Base-by-base conservation (phyloP, 2,329 filamentous ascomycete genomes). In the Neurospora crassa region DNA sequence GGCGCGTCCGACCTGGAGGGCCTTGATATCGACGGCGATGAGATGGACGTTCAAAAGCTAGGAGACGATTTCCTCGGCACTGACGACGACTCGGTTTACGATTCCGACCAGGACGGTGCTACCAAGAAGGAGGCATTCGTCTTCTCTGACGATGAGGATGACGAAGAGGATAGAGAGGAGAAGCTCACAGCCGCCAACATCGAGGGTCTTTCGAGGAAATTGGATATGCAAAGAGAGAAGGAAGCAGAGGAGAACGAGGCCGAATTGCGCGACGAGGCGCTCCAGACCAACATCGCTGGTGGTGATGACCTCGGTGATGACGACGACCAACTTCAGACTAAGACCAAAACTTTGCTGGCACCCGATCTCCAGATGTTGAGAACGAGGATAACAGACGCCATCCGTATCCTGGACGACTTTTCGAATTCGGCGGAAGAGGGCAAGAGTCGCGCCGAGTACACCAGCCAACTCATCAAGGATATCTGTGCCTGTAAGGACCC, bases 111-210 rank as follows among this genome's bases (percentile, higher is more conserved):
- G 63, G 88, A 89, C 34, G 83, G 83, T 70, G 53, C 11, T n/a
- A 78, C 81, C 80, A 79, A 85, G 81, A 79, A 86, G 75, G 81
- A 80, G 73, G 83, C 86, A 77, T 88, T 90, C 74, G 93, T 97
- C 85, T 99, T 97, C 85, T 98, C 96, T 0, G 96, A 98, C 73
- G 96, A 99, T 78, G 94, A 98, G 74, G 93, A 96, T 76, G 92
- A 95, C 74, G 91, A 94, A 69, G 94, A 92, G 0, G 93, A 96
- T 76, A 91, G 89, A 5, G 93, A 97, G 82, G 94, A 97, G 82
- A 91, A 90, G 79, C 87, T 99, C 75, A 99, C 93, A 69, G 94
- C 94, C 1, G 96, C 96, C 74, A 99, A 99, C 81, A 98, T 99
- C 74, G 96, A 91, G 77, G 96, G 96, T 72, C 84, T 99, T 71